Conservation (phyloP, 2,329 filamentous ascomycete genomes). For the Trichothecium roseum region DNA sequence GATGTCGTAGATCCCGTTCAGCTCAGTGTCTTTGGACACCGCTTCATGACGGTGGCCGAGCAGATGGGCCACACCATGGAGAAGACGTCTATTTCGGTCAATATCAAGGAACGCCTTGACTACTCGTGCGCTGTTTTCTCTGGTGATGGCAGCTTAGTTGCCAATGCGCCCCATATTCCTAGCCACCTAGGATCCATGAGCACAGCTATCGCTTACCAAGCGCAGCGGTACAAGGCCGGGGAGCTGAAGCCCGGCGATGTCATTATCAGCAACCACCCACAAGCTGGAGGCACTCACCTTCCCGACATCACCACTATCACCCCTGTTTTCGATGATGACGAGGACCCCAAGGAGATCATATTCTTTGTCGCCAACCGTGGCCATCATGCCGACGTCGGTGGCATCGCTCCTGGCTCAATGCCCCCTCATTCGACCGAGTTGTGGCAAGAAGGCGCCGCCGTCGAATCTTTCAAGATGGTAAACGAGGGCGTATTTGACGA, state of each 20-base stretch:
- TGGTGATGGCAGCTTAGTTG: conserved; percentile 59
- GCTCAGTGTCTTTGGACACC: conserved; percentile 64
- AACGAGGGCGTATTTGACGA: conserved; percentile 15
- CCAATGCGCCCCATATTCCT: conserved; percentile 65
- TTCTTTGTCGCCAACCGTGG: conserved; percentile 21
- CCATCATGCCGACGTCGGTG: conserved; percentile 28
- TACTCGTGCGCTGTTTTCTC: conserved; percentile 74
- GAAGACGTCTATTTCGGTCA: conserved; percentile 66
- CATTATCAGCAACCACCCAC: conserved; percentile 50
- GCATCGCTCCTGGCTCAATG: conserved; percentile 67
- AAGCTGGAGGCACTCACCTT: conserved; percentile 33
- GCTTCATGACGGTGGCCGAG: conserved; percentile 75
- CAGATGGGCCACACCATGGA: conserved; percentile 71
- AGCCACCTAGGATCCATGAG: conserved; percentile 73
- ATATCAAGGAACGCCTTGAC: conserved; percentile 70
- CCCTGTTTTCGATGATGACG: conserved; percentile 16
- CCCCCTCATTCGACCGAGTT: conserved; percentile 55
- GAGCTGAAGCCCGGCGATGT: conserved; percentile 66
- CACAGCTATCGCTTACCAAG: conserved; percentile 61
- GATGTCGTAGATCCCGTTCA: conserved; percentile 59
- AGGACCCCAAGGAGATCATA: conserved; percentile 17
- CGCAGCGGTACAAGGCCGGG: conserved; percentile 51
- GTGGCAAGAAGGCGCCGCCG: conserved; percentile 47
- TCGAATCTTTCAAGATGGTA: conserved; percentile 28
- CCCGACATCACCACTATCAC: conserved; percentile 17